Evolutionary conservation across 371 early-diverging fungal genomes (phyloP).

Genomic region (Mucor irregularis): DNA sequence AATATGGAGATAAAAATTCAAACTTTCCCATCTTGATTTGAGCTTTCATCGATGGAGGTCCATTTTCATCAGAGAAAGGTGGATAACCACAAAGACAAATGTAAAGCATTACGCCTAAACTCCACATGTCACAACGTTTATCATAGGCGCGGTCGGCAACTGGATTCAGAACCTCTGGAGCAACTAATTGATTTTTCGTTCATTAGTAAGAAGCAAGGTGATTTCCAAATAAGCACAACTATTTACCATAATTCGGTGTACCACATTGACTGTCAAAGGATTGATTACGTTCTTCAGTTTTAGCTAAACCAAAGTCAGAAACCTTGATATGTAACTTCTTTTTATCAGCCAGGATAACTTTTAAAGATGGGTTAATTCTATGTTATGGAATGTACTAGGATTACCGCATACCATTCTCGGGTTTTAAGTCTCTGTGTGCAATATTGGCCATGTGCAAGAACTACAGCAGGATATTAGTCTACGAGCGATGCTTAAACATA

Average conservation of each 20-base stretch:
- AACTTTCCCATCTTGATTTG: constrained; percentile 84
- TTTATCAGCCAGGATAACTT: constrained; percentile 74
- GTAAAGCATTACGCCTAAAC: constrained; percentile 97
- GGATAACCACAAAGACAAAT: constrained; percentile 95
- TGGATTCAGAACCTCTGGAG: constrained; percentile 92
- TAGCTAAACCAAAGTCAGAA: constrained; percentile 94
- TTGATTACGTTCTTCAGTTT: constrained; percentile 61
- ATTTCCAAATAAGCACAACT: too few species aligned
- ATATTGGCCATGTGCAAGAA: constrained; percentile 37
- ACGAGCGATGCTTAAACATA: too few species aligned
- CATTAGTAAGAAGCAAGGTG: too few species aligned
- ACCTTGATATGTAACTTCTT: constrained; percentile 75
- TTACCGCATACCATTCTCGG: constrained; percentile 40
- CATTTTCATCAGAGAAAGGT: constrained; percentile 75
- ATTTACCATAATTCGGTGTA: constrained; percentile 92
- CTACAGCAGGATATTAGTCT: constrained; percentile 26
- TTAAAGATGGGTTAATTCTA: constrained; percentile 14
- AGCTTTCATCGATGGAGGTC: constrained; percentile 26
- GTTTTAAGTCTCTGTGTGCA: constrained; percentile 50
- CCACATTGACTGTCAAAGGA: constrained; percentile 86
- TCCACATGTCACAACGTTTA: constrained; percentile 96
- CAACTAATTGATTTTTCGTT: constrained; percentile 58
- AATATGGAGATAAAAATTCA: constrained; percentile 79
- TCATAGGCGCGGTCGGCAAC: constrained; percentile 70
- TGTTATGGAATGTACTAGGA: neutral